Base-by-base conservation (phyloP, 345 rosid genomes). In the Linum usitatissimum region DNA sequence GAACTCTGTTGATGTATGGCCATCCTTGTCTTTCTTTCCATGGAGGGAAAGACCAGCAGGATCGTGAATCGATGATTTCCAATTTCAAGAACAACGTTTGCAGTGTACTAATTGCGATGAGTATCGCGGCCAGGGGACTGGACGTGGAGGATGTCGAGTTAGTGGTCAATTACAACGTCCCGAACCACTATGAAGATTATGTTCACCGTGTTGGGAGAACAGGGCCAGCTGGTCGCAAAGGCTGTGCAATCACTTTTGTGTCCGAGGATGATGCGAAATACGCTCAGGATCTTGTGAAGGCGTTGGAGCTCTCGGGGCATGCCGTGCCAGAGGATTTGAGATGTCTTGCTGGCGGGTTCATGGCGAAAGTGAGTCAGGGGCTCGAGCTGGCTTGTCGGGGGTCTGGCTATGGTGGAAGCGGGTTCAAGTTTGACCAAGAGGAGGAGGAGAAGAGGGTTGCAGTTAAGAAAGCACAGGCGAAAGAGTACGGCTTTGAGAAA, bases 401-500 rank as follows among this genome's bases (percentile, higher is more conserved):
- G 65, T 87, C 97, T 66, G 97, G 96, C 61, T 90, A 90, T 62
- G 97, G 99, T 68, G 99, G 99, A 60, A 93, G 96, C 77, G 97
- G 97, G 53, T 93, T 90, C 73, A 93, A 93, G 73, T 93, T 90
- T 75, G 86, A 90, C 62, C 97, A 90, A 76, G 99, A 90, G 82
- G 99, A 87, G 73, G 94, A 90, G 76, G 99, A 93, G 76, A 86
- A 83, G 66, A 84, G 96, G 74, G 83, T 71, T 65, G 99, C 96
- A 4, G 99, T 90, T 20, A 92, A 93, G 84, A 93, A 86, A 77
- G 96, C 97, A 51, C 96, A 90, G 73, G 96, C 94, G 14, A 93
- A 77, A 71, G 97, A 93, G 72, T 93, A 93, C 74, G 99, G 96
- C 51, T 93, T 86, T 66, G 97, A 90, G 83, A 94, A 90, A 73